Evolutionary conservation across 163 green algal genomes (phyloP).

Genomic region (Prototheca stagnorum): DNA sequence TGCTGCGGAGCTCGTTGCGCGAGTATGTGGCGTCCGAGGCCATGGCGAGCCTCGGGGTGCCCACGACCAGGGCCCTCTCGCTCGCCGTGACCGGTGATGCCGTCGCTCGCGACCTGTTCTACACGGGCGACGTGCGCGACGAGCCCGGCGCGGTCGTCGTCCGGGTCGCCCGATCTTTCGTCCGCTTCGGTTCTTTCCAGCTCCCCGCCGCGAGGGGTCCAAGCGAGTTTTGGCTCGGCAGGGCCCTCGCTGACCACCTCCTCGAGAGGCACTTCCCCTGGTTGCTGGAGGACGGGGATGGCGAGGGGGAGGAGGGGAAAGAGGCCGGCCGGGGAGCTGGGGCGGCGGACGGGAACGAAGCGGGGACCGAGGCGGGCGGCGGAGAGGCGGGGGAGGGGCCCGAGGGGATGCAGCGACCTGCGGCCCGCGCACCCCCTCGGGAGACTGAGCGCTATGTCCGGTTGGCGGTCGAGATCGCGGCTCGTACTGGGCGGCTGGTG

Average conservation of each 20-base stretch:
- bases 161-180: constrained; percentile 59
- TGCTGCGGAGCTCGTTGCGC: constrained; percentile 66
- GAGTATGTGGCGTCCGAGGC: constrained; percentile 81
- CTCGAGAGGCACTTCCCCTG: constrained; percentile 68
- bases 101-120: constrained; percentile 55
- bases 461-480: constrained; percentile 43
- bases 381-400: background rate
- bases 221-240: constrained; percentile 40
- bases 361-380: too few relatives aligned
- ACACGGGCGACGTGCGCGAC: constrained; percentile 59
- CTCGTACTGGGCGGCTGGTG: constrained; percentile 59
- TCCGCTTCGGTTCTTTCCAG: constrained; percentile 78
- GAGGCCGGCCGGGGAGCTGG: background rate
- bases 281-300: constrained; percentile 6
- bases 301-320: background rate
- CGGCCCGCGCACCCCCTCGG: background rate
- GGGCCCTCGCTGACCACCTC: constrained; percentile 60
- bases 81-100: constrained; percentile 54
- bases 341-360: background rate
- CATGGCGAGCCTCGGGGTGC: constrained; percentile 61
- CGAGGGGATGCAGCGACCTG: background rate
- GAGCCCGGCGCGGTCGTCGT: constrained; percentile 76
- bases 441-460: constrained; percentile 25
- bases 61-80: constrained; percentile 70
- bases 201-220: constrained; percentile 38